Evolutionary conservation across 805 yeast genomes (phyloP).

Genomic region (Metschnikowia baotianmanensis): DNA sequence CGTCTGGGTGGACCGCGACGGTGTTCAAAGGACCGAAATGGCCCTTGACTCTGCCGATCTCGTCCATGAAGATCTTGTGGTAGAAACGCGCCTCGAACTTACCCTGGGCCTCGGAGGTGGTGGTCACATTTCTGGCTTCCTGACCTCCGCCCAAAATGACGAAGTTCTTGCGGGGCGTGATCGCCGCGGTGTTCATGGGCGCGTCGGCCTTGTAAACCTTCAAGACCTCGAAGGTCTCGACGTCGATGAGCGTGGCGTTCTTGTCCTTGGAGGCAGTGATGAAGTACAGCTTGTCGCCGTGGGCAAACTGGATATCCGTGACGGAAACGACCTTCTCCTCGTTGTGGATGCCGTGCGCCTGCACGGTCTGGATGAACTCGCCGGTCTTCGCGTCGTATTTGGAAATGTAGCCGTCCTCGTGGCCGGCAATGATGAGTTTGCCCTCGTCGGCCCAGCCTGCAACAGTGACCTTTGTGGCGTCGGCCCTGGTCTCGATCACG

Average conservation of each 20-base stretch:
- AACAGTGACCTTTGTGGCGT: constrained; percentile 63
- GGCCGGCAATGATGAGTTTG: constrained; percentile 77
- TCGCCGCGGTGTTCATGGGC: constrained; percentile 92
- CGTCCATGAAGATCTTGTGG: constrained; percentile 93
- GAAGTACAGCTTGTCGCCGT: constrained; percentile 80
- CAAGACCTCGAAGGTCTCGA: constrained; percentile 66
- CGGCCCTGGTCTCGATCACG: constrained; percentile 57
- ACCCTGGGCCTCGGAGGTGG: constrained; percentile 92
- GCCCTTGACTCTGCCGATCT: constrained; percentile 95
- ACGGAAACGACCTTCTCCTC: constrained; percentile 46
- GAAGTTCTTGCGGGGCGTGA: constrained; percentile 89
- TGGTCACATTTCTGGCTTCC: constrained; percentile 97
- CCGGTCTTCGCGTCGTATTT: constrained; percentile 80
- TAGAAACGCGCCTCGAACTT: constrained; percentile 94
- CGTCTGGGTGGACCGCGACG: constrained; percentile 91
- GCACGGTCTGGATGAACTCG: constrained; percentile 53
- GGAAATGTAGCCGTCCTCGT: constrained; percentile 80
- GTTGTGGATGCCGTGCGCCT: constrained; percentile 68
- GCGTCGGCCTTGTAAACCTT: constrained; percentile 84
- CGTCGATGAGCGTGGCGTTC: constrained; percentile 73
- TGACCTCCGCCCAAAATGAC: constrained; percentile 98
- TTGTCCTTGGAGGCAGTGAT: constrained; percentile 93
- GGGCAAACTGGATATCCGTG: constrained; percentile 87
- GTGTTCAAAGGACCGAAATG: constrained; percentile 98
- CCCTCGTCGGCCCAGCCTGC: constrained; percentile 87